A percentile compares a stretch with the other conserved stretches of the same genome.
Evolutionary conservation across 768 basidiomycete species (phyloP).

Genomic region (Porphyrellus cyaneotinctus): DNA sequence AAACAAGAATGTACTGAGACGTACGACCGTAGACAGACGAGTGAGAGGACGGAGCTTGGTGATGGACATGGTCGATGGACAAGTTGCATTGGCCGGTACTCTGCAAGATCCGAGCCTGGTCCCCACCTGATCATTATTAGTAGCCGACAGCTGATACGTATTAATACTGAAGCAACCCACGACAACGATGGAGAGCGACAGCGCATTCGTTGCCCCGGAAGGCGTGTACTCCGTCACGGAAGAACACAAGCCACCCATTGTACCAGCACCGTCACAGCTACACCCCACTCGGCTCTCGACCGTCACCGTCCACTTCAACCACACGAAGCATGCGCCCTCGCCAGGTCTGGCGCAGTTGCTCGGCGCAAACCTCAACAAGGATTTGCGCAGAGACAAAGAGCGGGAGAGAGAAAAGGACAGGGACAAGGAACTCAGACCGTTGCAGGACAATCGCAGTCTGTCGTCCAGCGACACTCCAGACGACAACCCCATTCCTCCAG

Average conservation of each 20-base stretch:
- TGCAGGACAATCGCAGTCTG: conserved; percentile 60
- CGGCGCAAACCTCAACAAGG: conserved; percentile 54
- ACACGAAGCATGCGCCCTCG: conserved; percentile 46
- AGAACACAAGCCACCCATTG: conserved; percentile 66
- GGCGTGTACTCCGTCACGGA: conserved; percentile 87
- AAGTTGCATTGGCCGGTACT: not conserved
- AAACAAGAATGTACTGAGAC: not conserved
- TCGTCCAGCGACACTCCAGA: conserved; percentile 83
- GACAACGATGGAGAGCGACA: conserved; percentile 68
- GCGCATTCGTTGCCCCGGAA: conserved; percentile 84
- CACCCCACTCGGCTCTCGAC: conserved; percentile 64
- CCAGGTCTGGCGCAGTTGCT: conserved; percentile 69
- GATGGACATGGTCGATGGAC: conserved; percentile 22
- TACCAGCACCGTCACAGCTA: conserved; percentile 37
- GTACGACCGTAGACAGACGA: conserved; percentile 18
- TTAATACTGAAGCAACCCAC: not conserved
- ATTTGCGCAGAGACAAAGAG: conserved; percentile 45
- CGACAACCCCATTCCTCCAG: conserved; percentile 45
- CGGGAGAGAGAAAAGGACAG: conserved; percentile 36
- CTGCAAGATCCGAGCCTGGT: conserved; percentile 27
- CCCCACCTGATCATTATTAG: conserved; percentile 3
- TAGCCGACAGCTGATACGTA: conserved; percentile 3
- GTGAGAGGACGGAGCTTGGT: conserved; percentile 15
- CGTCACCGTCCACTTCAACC: conserved; percentile 59
- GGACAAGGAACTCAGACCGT: conserved; percentile 34